Evolutionary conservation across 768 basidiomycete genomes (phyloP).

Genomic region (Rhodotorula diobovata): DNA sequence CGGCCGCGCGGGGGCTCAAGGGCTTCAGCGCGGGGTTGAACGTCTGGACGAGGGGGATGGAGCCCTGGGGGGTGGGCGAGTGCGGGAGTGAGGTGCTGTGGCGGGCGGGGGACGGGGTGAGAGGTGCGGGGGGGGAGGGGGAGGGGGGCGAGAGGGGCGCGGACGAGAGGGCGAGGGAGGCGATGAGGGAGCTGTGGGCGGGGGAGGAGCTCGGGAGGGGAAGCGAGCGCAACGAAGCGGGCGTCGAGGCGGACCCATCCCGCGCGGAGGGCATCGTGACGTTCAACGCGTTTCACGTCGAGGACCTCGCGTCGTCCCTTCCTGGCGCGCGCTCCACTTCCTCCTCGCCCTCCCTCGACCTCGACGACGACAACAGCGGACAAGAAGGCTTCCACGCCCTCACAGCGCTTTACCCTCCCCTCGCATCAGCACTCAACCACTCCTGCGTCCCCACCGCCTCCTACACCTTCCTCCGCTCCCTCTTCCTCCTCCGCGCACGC

Average conservation of each 20-base stretch:
- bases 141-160: constrained; percentile 64
- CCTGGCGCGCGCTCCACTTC: background rate
- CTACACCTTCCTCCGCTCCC: constrained; percentile 68
- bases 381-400: constrained; percentile 70
- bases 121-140: constrained; percentile 53
- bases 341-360: background rate
- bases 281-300: constrained; percentile 21
- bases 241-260: background rate
- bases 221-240: background rate
- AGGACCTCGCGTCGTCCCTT: constrained; percentile 11
- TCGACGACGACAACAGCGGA: background rate
- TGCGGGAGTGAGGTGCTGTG: constrained; percentile 15
- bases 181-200: constrained; percentile 8
- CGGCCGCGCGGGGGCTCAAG: constrained; percentile 49
- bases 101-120: background rate
- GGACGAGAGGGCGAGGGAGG: background rate
- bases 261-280: constrained; percentile 45
- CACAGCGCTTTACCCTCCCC: constrained; percentile 68
- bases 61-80: constrained; percentile 16
- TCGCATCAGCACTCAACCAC: constrained; percentile 77
- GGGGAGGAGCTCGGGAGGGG: background rate
- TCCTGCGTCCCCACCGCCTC: constrained; percentile 73
- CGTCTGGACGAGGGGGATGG: constrained; percentile 14
- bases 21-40: constrained; percentile 54
- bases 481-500: constrained; percentile 70